Conservation (phyloP, 2,329 filamentous ascomycete genomes). For the Phialemoniopsis sp. region DNA sequence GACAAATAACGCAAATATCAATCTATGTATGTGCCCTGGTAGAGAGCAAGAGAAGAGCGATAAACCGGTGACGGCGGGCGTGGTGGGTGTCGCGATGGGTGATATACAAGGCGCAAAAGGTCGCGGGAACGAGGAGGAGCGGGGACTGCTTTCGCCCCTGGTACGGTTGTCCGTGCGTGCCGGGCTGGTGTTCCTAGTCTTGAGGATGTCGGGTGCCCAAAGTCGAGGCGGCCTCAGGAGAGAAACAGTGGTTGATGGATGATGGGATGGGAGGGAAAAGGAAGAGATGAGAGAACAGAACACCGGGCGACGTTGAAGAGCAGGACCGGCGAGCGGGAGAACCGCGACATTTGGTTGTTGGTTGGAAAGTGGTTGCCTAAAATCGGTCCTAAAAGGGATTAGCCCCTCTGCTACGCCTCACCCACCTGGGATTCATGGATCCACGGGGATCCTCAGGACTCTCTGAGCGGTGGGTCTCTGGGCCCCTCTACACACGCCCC, state of each 20-base stretch:
- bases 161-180: too few species aligned
- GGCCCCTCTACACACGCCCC: too few species aligned
- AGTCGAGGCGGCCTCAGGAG: neutral
- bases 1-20: too few species aligned
- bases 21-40: too few species aligned
- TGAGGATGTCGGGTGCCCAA: too few species aligned
- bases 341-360: slow-evolving; percentile 9
- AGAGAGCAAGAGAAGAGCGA: neutral
- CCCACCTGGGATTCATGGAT: neutral
- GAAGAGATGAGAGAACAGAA: slow-evolving; percentile 3
- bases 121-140: too few species aligned
- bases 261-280: neutral
- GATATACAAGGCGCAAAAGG: too few species aligned
- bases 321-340: slow-evolving; percentile 1
- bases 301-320: slow-evolving; percentile 16
- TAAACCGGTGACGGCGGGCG: too few species aligned
- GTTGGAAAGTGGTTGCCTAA: slow-evolving; percentile 14
- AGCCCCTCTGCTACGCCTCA: slow-evolving; percentile 13
- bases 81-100: too few species aligned
- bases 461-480: slow-evolving; percentile 4
- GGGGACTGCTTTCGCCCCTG: too few species aligned
- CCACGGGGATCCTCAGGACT: slow-evolving; percentile 6
- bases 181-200: too few species aligned
- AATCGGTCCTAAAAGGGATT: slow-evolving; percentile 9
- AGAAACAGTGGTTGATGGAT: neutral